Evolutionary conservation across 179 eudicot species (phyloP).

Genomic region (Vitellaria paradoxa): DNA sequence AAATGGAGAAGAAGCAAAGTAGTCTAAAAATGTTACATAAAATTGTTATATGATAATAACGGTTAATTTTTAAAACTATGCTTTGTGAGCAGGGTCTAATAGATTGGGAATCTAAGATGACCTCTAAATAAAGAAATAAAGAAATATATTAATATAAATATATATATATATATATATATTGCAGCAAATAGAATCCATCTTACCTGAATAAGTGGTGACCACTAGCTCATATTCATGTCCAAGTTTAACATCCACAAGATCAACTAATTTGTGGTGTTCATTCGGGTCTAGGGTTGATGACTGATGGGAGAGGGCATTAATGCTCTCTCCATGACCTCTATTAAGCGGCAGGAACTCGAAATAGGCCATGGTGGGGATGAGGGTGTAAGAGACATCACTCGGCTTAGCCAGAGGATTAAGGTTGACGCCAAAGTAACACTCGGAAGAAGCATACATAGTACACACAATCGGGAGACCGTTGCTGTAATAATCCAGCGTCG

Average conservation of each 20-base stretch:
- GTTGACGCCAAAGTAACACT: conserved; percentile 71
- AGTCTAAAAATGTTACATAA: no score
- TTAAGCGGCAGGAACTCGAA: conserved; percentile 71
- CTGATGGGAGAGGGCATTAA: conserved; percentile 22
- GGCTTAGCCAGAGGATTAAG: conserved; percentile 67
- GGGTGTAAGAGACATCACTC: conserved; percentile 62
- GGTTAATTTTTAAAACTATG: no score
- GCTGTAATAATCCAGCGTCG: conserved; percentile 67
- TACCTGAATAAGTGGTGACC: conserved; percentile 76
- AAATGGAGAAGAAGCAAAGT: no score
- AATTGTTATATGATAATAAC: no score
- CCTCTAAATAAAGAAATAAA: no score
- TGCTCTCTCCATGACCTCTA: conserved; percentile 29
- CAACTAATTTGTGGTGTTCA: conserved; percentile 60
- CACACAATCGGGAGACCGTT: conserved; percentile 67
- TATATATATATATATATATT: neutral
- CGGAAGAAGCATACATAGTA: conserved; percentile 78
- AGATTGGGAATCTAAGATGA: no score
- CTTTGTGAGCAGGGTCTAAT: no score
- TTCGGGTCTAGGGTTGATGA: conserved; percentile 47
- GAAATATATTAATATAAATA: neutral
- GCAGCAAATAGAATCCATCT: neutral
- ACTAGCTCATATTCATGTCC: conserved; percentile 76
- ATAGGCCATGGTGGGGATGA: conserved; percentile 70
- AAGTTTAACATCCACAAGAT: conserved; percentile 66